These are phyloP conservation scores for Stellera chamaejasme DNA, from an alignment of 345 rosid species.

Conservation along the genomic window DNA sequence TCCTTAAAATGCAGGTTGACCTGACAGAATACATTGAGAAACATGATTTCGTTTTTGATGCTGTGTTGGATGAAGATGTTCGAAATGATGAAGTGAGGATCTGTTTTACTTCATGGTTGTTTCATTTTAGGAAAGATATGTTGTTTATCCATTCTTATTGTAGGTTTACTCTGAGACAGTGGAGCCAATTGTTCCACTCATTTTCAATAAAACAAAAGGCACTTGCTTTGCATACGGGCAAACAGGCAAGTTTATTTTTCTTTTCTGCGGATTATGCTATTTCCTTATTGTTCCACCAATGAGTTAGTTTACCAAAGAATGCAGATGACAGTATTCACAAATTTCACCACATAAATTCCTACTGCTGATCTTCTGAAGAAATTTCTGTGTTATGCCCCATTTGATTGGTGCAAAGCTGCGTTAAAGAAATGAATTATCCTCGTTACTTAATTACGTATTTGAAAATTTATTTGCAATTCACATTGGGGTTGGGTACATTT, in stretches of 20 bases:
- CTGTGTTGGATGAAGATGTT: slow-evolving; percentile 42
- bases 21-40: slow-evolving; percentile 51
- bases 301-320: no score
- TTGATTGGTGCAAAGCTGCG: no score
- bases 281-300: no score
- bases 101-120: not conserved
- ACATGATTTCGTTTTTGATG: slow-evolving; percentile 55
- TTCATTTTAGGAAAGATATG: slow-evolving; percentile 8
- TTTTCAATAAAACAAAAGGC: slow-evolving; percentile 50
- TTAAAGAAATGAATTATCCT: no score
- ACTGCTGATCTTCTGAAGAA: no score
- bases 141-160: slow-evolving; percentile 3
- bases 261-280: no score
- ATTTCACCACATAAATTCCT: no score
- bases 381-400: no score
- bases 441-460: no score
- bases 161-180: slow-evolving; percentile 51
- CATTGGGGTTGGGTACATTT: no score
- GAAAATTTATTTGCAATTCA: no score
- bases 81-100: slow-evolving; percentile 43
- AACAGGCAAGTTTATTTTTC: slow-evolving; percentile 30
- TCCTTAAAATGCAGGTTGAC: slow-evolving; percentile 37
- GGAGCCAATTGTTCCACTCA: slow-evolving; percentile 49
- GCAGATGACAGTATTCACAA: no score
- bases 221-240: slow-evolving; percentile 62